Evolutionary conservation across 2,329 filamentous ascomycete species (phyloP).

Genomic region (Fusarium cyanostomum): DNA sequence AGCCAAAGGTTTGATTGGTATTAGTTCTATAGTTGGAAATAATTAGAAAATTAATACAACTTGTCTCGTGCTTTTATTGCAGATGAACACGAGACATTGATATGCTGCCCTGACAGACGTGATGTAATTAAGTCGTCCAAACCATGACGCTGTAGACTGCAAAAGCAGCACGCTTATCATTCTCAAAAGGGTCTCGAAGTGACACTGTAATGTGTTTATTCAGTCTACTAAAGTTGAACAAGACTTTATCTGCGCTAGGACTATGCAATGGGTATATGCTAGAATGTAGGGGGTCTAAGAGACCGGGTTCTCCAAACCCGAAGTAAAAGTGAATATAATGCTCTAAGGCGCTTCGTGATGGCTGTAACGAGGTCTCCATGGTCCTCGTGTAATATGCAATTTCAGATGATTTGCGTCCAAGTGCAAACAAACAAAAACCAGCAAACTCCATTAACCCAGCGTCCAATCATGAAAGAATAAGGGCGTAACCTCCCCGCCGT

Average conservation of each 20-base stretch:
- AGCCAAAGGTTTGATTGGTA: not conserved
- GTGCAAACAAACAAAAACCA: conserved; percentile 9
- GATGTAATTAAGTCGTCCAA: too few relatives aligned
- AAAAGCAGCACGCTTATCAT: too few relatives aligned
- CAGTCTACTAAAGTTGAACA: conserved; percentile 37
- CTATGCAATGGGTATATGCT: conserved; percentile 51
- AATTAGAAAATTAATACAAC: not conserved
- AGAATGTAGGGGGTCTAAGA: conserved; percentile 43
- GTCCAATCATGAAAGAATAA: conserved; percentile 43
- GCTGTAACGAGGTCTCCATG: conserved; percentile 10
- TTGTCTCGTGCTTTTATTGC: not conserved
- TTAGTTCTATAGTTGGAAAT: conserved; percentile 7
- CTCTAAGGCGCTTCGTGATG: conserved; percentile 24
- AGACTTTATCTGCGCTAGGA: conserved; percentile 43
- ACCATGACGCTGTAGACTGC: too few relatives aligned
- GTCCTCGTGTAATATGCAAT: conserved; percentile 40
- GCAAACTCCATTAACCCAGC: conserved; percentile 40
- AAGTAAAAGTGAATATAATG: conserved; percentile 27
- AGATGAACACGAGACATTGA: not conserved
- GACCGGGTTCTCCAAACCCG: conserved; percentile 22
- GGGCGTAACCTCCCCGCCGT: too few relatives aligned
- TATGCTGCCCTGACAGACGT: conserved; percentile 2
- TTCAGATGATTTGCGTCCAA: conserved; percentile 31
- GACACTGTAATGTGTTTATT: conserved; percentile 24
- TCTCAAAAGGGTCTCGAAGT: too few relatives aligned